Evolutionary conservation across 2,329 filamentous ascomycete genomes (phyloP), one percentile per base, ranked within the genome.

Genomic region (Trichophyton simii): DNA sequence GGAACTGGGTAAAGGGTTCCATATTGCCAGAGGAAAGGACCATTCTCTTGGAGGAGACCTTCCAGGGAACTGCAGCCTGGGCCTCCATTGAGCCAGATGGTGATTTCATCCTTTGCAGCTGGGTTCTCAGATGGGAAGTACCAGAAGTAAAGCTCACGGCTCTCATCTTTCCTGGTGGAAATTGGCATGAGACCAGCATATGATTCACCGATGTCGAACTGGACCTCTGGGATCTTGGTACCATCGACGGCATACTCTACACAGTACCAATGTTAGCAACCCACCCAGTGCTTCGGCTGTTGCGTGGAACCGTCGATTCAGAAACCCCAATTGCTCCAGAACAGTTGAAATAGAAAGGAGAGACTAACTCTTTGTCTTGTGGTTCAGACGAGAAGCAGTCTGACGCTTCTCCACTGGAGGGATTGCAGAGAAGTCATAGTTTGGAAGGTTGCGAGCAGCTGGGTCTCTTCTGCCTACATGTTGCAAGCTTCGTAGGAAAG

Each of bases 11-110:
- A 78, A 61, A 79, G 81, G 0, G 87, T 91, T 38, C 89, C 89
- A 44, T 60, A 60, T 69, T 87, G 82, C 86, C 86, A 89, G 3
- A 81, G 62, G 67, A 89, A 87, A 0, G 88, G 86, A 0, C 89
- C 88, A 67, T 90, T 91, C 67, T 92, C 88, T 58, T 89, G 87
- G 8, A 92, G 71, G 1, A 91, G 76, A 6, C 87, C 87, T 65
- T 85, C 80, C 5, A 89, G 78, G 0, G 84, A 87, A 36, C 73
- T 78, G 65, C 78, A 81, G 15, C 79, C 78, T 18, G 79, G 80
- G 3, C 80, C 80, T 34, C 83, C 83, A 62, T 84, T 85, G 34
- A 76, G 65, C 71, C 70, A 75, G 64, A 75, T 73, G 2, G 73
- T 75, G 52, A 74, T 72, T 66, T 78, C 75, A 50, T 80, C 76